Base-by-base conservation (phyloP, 768 basidiomycete species). In the Termitomyces sp. region DNA sequence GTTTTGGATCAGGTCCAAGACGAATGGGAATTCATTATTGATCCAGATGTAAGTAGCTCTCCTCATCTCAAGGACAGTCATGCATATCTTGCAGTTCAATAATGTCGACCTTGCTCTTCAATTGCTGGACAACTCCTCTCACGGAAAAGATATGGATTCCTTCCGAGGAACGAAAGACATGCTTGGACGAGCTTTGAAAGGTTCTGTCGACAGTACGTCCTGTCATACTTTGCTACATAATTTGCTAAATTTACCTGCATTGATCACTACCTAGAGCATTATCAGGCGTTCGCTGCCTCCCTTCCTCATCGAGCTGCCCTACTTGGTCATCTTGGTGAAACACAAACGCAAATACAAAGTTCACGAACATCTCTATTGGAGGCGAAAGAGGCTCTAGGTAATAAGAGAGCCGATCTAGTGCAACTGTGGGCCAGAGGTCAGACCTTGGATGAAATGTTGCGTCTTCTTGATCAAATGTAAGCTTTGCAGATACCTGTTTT, bases 361-460 rank as follows among this genome's bases (percentile, higher is more conserved):
- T 82, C 93, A 14, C 85, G 91, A 42, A 73, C 80, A 9, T 73
- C 83, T 17, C 74, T 99, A 23, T 79, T 84, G 45, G 92, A 94
- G 67, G 80, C 88, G 1, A 93, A 90, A 63, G 91, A 93, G 54
- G 77, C 82, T 0, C 72, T 93, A 14, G 88, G 90, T 17, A 86
- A 76, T 62, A 93, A 91, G 68, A 83, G 93, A 45, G 86, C 91
- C 4, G 97, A 95, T 67, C 84, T 96, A 30, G 92, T 86, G 45
- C 94, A 91, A 65, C 76, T 98, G 27, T 94, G 93, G 88, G 80
- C 87, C 34, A 79, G 95, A 64, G 89, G 91, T 53, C 90, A 95
- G 65, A 88, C 83, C n/a, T 72, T 98, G 19, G 90, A 96, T 65
- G 97, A 98, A 70, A 98, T 98, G 94, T 80, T 95, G 65, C 84